Conservation (phyloP, 306 rosid species). For the Abrus precatorius region DNA sequence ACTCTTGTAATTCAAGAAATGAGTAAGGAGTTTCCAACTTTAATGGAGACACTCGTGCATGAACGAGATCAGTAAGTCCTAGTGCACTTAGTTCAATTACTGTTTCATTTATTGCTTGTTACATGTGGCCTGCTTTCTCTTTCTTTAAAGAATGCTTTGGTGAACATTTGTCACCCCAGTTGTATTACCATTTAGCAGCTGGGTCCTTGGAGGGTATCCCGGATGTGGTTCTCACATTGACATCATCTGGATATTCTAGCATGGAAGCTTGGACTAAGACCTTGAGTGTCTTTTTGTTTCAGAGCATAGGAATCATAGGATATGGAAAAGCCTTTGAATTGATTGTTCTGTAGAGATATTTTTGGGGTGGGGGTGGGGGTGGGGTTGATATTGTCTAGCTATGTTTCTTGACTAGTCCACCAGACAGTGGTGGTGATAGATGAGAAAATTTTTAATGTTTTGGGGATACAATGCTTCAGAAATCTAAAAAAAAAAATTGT, state of each 20-base stretch:
- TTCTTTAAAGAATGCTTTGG: slow-evolving; percentile 25
- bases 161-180: slow-evolving; percentile 28
- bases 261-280: slow-evolving; percentile 19
- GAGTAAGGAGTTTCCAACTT: slow-evolving; percentile 92
- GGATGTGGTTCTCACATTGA: slow-evolving; percentile 37
- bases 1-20: slow-evolving; percentile 91
- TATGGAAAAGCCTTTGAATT: neutral
- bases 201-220: slow-evolving; percentile 27
- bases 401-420: neutral
- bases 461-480: neutral
- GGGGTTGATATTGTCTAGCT: neutral
- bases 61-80: slow-evolving; percentile 91
- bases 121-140: slow-evolving; percentile 26
- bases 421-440: neutral
- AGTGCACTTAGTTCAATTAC: slow-evolving; percentile 36
- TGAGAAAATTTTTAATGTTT: neutral
- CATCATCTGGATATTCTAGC: slow-evolving; percentile 17
- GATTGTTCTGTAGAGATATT: neutral
- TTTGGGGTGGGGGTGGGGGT: neutral
- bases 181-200: slow-evolving; percentile 6
- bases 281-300: slow-evolving; percentile 7
- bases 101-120: slow-evolving; percentile 36
- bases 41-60: slow-evolving; percentile 93
- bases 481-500: neutral
- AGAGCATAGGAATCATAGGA: neutral